These are phyloP conservation scores for Quercus tomentella DNA, from an alignment of 331 rosid genomes.

Conservation along the genomic window DNA sequence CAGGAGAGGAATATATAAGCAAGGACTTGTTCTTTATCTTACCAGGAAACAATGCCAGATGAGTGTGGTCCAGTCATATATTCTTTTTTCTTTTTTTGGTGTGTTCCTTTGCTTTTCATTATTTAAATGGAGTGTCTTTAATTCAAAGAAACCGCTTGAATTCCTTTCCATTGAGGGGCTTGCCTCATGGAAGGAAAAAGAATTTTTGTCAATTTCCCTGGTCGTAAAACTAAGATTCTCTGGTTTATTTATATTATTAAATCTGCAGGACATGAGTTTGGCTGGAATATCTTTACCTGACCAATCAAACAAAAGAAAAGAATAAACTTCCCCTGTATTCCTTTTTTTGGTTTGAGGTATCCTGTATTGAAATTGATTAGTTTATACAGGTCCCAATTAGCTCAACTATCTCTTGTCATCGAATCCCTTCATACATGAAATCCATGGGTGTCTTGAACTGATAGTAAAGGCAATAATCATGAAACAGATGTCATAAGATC, in stretches of 20 bases:
- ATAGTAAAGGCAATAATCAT: too few relatives aligned
- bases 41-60: background rate
- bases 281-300: constrained; percentile 16
- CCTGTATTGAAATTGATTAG: background rate
- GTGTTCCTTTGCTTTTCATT: constrained; percentile 28
- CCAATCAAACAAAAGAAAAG: constrained; percentile 6
- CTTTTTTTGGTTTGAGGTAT: background rate
- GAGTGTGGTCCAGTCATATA: constrained; percentile 12
- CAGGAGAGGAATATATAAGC: constrained; percentile 10
- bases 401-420: too few relatives aligned
- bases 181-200: constrained; percentile 42
- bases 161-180: constrained; percentile 49
- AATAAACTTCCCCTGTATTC: background rate
- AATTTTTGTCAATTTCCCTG: constrained; percentile 17
- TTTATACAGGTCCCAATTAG: background rate
- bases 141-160: constrained; percentile 44
- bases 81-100: background rate
- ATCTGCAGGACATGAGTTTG: background rate
- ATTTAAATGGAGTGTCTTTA: constrained; percentile 34
- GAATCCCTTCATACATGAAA: too few relatives aligned
- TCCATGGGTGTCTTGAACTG: too few relatives aligned
- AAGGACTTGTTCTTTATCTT: constrained; percentile 18
- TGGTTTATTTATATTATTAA: background rate
- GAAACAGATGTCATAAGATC: too few relatives aligned
- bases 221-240: background rate